Conservation (phyloP, 768 basidiomycete species). For the Tricholoma flavovirens region DNA sequence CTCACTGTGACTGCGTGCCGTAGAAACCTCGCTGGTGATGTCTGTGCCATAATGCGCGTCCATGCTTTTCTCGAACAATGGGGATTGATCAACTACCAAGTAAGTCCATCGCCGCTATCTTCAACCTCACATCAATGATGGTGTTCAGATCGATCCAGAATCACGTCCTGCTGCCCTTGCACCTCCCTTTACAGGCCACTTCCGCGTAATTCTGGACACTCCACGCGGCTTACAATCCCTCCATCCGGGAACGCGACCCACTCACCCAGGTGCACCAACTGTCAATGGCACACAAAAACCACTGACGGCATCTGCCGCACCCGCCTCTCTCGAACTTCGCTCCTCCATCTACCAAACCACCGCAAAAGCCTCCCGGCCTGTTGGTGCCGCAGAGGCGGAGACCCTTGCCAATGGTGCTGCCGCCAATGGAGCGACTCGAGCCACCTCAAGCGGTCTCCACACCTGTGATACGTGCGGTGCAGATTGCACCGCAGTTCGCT, state of each 20-base stretch:
- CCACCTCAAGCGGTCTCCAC: conserved; percentile 32
- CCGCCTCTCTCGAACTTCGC: conserved; percentile 83
- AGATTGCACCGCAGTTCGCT: conserved; percentile 84
- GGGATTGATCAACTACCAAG: conserved; percentile 99
- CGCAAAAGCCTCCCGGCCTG: conserved; percentile 69
- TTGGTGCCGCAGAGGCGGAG: conserved; percentile 65
- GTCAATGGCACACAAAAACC: conserved; percentile 46
- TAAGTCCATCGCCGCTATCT: conserved; percentile 26
- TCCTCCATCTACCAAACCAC: conserved; percentile 86
- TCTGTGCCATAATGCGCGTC: conserved; percentile 97
- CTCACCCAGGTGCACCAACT: conserved; percentile 31
- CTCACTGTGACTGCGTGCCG: conserved; percentile 96
- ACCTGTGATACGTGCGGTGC: conserved; percentile 93
- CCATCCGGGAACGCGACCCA: conserved; percentile 70
- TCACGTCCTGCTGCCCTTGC: conserved; percentile 89
- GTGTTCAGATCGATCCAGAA: conserved; percentile 87
- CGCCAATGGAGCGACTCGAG: conserved; percentile 40
- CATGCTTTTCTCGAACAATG: conserved; percentile 99
- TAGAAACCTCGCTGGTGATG: conserved; percentile 94
- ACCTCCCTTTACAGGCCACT: conserved; percentile 98
- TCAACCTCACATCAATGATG: conserved; percentile 1
- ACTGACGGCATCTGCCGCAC: conserved; percentile 32
- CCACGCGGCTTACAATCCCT: conserved; percentile 94
- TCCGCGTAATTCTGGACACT: conserved; percentile 94
- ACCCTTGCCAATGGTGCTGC: conserved; percentile 53